Evolutionary conservation across 2,329 filamentous ascomycete genomes (phyloP).

Genomic region (Phialemonium atrogriseum): DNA sequence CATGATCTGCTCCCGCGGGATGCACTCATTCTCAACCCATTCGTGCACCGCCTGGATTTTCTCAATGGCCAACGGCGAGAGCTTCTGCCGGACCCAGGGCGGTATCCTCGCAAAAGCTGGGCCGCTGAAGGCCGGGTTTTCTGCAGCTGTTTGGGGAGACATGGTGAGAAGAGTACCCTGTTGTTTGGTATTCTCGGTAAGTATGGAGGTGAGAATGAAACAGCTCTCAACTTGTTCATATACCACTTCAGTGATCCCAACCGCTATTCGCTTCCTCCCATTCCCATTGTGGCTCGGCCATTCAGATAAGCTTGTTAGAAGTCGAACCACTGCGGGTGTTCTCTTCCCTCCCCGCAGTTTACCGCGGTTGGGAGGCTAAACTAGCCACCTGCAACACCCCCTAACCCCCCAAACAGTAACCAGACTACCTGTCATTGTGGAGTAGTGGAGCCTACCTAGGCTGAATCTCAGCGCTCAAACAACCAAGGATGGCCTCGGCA

Average conservation of each 20-base stretch:
- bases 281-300: background rate
- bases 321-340: slow-evolving; percentile 3
- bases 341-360: slow-evolving; percentile 7
- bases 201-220: background rate
- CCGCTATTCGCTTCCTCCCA: too few relatives aligned
- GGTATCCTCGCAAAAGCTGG: slow-evolving; percentile 2
- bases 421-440: too few relatives aligned
- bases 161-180: background rate
- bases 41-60: slow-evolving; percentile 31
- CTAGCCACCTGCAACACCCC: background rate
- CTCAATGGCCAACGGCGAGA: slow-evolving; percentile 25
- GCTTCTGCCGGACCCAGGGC: slow-evolving; percentile 1
- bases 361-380: slow-evolving; percentile 5
- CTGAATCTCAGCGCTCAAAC: too few relatives aligned
- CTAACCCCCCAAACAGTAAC: too few relatives aligned
- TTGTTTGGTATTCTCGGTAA: background rate
- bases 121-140: slow-evolving; percentile 1
- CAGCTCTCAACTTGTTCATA: too few relatives aligned
- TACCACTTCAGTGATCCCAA: too few relatives aligned
- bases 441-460: too few relatives aligned
- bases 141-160: background rate
- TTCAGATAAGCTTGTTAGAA: background rate
- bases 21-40: slow-evolving; percentile 33
- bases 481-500: too few relatives aligned
- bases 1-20: slow-evolving; percentile 31